A percentile compares a stretch with the other conserved stretches of the same genome.
These are phyloP conservation scores for Elongisporangium senticosum DNA, from an alignment of 352 stramenopile genomes.

Conservation along the genomic window DNA sequence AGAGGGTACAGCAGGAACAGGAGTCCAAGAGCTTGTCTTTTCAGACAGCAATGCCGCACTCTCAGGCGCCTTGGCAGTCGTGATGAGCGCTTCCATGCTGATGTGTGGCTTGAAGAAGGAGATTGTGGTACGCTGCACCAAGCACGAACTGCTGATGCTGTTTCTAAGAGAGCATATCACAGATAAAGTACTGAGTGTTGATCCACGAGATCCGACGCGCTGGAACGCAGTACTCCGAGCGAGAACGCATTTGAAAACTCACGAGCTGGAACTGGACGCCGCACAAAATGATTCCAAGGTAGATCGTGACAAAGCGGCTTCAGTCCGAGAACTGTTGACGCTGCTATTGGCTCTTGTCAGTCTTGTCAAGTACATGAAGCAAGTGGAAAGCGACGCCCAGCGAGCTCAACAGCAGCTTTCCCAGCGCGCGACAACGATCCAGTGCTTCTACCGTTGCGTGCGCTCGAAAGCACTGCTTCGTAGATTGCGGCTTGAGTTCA, in stretches of 20 bases:
- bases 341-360: slow-evolving; percentile 22
- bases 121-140: slow-evolving; percentile 4
- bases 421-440: slow-evolving; percentile 26
- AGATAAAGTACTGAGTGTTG: slow-evolving; percentile 6
- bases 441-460: slow-evolving; percentile 39
- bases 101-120: slow-evolving; percentile 7
- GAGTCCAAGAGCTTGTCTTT: slow-evolving; percentile 6
- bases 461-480: slow-evolving; percentile 20
- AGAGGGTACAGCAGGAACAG: neutral
- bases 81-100: slow-evolving; percentile 11
- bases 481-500: slow-evolving; percentile 21
- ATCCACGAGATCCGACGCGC: neutral
- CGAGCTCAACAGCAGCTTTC: slow-evolving; percentile 15
- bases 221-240: neutral
- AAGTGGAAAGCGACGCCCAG: slow-evolving; percentile 24
- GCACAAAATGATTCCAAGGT: neutral
- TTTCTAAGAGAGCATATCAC: slow-evolving; percentile 4
- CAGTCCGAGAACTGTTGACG: slow-evolving; percentile 13
- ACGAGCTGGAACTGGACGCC: neutral
- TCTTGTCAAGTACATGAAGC: slow-evolving; percentile 50
- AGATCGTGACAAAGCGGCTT: neutral
- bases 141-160: slow-evolving; percentile 6
- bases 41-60: neutral
- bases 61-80: neutral
- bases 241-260: neutral